Evolutionary conservation across 768 basidiomycete species (phyloP).

Genomic region (Russula ochroleuca): DNA sequence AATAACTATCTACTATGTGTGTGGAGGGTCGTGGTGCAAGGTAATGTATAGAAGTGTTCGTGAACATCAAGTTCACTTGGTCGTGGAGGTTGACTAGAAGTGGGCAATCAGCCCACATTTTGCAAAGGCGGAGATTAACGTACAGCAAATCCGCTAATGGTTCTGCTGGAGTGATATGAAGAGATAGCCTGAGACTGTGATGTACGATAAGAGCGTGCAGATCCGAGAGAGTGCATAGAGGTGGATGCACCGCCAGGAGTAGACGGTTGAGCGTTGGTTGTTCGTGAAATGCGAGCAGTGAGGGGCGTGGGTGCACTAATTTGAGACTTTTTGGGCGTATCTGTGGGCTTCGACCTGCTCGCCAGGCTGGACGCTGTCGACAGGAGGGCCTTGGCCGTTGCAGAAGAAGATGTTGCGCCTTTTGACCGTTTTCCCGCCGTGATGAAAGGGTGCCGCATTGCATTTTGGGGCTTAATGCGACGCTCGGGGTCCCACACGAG

Average conservation of each 20-base stretch:
- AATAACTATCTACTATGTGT: conserved; percentile 25
- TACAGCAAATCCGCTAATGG: conserved; percentile 66
- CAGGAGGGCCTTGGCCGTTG: conserved; percentile 50
- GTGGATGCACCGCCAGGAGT: conserved; percentile 51
- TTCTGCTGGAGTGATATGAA: conserved; percentile 71
- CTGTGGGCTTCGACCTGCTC: conserved; percentile 52
- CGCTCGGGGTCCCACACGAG: conserved; percentile 98
- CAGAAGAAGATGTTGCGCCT: conserved; percentile 39
- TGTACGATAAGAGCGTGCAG: conserved; percentile 61
- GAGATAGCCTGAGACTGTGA: conserved; percentile 67
- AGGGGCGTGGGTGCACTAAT: conserved; percentile 87
- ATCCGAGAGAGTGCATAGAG: conserved; percentile 51
- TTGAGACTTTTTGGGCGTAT: conserved; percentile 84
- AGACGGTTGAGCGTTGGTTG: conserved; percentile 47
- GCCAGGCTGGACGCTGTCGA: conserved; percentile 55
- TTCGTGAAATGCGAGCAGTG: conserved; percentile 68
- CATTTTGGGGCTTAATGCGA: conserved; percentile 88
- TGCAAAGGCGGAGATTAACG: conserved; percentile 26
- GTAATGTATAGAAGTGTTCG: conserved; percentile 23
- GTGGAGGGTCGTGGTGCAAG: conserved; percentile 11
- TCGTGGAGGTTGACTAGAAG: conserved; percentile 23
- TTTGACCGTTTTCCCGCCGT: conserved; percentile 55
- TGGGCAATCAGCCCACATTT: conserved; percentile 21
- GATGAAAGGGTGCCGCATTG: conserved; percentile 88
- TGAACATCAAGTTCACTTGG: conserved; percentile 29